Conservation (phyloP, 768 basidiomycete species). For the Fistulinella prunicolor region DNA sequence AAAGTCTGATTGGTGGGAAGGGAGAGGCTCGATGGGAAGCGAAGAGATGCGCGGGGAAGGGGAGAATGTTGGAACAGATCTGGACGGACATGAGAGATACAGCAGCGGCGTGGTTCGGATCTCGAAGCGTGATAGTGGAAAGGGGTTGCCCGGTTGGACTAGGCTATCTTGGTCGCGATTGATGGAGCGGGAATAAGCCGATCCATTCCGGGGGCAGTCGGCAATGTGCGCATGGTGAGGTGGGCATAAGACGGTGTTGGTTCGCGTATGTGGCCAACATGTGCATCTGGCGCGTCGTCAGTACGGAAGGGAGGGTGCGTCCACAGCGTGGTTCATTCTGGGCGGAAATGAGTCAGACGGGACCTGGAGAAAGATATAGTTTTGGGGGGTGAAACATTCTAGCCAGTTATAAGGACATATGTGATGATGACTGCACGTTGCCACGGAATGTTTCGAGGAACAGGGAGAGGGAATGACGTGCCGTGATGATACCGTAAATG, state of each 20-base stretch:
- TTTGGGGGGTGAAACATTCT: not conserved
- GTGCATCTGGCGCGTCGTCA: constrained; percentile 12
- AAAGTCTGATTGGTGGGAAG: no score
- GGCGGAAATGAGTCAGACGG: constrained; percentile 16
- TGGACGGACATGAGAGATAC: constrained; percentile 10
- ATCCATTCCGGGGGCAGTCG: constrained; percentile 4
- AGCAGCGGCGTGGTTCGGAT: constrained; percentile 8
- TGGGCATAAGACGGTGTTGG: constrained; percentile 13
- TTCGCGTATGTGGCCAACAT: constrained; percentile 18
- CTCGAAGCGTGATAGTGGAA: constrained; percentile 6
- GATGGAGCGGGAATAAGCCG: constrained; percentile 12
- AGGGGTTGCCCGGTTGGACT: constrained; percentile 6
- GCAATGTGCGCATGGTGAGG: constrained; percentile 6
- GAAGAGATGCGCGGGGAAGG: not conserved
- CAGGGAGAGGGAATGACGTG: not conserved
- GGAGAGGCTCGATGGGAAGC: no score
- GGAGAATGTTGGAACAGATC: no score
- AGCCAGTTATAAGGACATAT: no score
- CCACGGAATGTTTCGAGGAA: constrained; percentile 11
- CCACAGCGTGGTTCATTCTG: constrained; percentile 8
- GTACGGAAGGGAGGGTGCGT: constrained; percentile 11
- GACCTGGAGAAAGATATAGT: no score
- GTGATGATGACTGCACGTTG: not conserved
- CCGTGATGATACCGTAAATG: constrained; percentile 13
- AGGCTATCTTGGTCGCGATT: no score